A percentile compares a stretch with the other conserved stretches of the same genome.
Evolutionary conservation across 208 protist genomes (phyloP).

Genomic region (Sergeia podlipaevii): DNA sequence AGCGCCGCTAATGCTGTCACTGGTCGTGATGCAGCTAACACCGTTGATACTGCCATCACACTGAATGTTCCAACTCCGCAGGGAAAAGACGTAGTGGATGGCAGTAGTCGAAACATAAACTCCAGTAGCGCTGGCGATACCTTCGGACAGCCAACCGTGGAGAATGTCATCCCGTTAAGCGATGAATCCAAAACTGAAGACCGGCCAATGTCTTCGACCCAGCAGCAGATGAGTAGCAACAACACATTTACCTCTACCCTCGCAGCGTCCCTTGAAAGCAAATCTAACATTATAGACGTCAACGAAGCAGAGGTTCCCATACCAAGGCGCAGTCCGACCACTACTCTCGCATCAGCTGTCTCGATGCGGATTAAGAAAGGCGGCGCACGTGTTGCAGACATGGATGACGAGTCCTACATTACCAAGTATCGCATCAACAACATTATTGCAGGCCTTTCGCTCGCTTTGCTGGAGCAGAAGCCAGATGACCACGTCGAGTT

Average conservation of each 20-base stretch:
- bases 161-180: too few relatives aligned
- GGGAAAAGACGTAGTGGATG: too few relatives aligned
- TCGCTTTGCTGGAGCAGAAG: slow-evolving; percentile 49
- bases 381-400: slow-evolving; percentile 2
- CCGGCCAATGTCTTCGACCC: too few relatives aligned
- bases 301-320: not conserved
- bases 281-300: slow-evolving; percentile 4
- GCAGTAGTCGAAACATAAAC: too few relatives aligned
- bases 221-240: not conserved
- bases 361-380: not conserved
- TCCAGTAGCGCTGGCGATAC: not conserved
- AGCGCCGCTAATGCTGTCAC: not conserved
- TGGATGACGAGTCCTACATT: slow-evolving; percentile 60
- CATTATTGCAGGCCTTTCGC: slow-evolving; percentile 40
- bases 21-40: not conserved
- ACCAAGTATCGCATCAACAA: slow-evolving; percentile 37
- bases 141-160: too few relatives aligned
- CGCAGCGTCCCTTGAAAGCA: not conserved
- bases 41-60: not conserved
- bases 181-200: too few relatives aligned
- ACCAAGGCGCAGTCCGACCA: not conserved
- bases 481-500: slow-evolving; percentile 61
- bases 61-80: too few relatives aligned
- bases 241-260: not conserved
- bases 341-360: not conserved